Evolutionary conservation across 148 eudicot species (phyloP).

Genomic region (Heliosperma pusillum): DNA sequence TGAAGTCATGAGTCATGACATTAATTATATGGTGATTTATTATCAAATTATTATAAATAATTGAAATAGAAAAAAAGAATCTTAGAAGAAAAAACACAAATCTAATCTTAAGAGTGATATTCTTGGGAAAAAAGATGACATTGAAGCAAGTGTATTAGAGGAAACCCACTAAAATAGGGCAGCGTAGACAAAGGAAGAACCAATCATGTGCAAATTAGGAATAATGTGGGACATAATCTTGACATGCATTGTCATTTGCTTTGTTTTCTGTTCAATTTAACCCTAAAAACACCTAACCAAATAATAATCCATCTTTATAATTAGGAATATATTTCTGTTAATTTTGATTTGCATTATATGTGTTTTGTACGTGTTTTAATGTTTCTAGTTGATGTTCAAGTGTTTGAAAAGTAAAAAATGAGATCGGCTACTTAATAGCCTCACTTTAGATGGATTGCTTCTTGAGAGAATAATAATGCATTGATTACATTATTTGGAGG

Average conservation of each 20-base stretch:
- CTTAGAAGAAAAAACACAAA: not conserved
- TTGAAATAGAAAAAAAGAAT: not conserved
- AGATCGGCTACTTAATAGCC: not conserved
- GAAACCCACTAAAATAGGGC: slow-evolving; percentile 18
- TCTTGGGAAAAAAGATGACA: slow-evolving; percentile 22
- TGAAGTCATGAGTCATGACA: too few species aligned
- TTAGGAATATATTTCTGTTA: too few species aligned
- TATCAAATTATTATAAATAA: too few species aligned
- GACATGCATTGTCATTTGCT: slow-evolving; percentile 18
- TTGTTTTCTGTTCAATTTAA: not conserved
- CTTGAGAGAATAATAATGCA: too few species aligned
- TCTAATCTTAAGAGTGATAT: slow-evolving; percentile 1
- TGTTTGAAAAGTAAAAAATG: not conserved
- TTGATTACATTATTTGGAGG: too few species aligned
- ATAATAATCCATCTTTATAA: not conserved
- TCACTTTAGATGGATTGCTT: not conserved
- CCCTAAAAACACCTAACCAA: not conserved
- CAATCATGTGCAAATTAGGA: slow-evolving; percentile 41
- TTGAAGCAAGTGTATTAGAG: slow-evolving; percentile 11
- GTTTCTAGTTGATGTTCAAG: not conserved
- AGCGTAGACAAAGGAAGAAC: slow-evolving; percentile 37
- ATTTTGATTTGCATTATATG: not conserved
- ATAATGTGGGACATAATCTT: slow-evolving; percentile 31
- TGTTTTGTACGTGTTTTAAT: not conserved
- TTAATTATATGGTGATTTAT: too few species aligned